Base-by-base conservation (phyloP, 2,329 filamentous ascomycete species). In the Mollisiaceae sp. region DNA sequence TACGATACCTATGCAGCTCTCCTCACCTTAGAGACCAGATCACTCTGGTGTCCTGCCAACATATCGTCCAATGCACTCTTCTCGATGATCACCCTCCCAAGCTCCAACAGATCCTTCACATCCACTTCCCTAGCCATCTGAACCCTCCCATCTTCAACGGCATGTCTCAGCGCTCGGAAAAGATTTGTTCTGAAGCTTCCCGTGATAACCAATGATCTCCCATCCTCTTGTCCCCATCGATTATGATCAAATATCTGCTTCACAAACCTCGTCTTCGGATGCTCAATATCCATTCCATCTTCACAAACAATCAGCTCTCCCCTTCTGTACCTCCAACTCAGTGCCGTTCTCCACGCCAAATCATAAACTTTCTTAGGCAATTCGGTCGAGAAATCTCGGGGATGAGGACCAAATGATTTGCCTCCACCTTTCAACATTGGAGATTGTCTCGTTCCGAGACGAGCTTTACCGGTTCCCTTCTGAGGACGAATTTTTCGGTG, bases 291-390 rank as follows among this genome's bases (percentile, higher is more conserved):
- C 80, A 92, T 85, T 47, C 87, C 86, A 74, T 93, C 90, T 75
- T 94, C 89, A 73, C 95, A 89, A 50, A 99, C 87, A 70, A 97
- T 82, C 74, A 99, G 82, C 81, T 98, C 92, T 58, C 94, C 95
- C 71, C 89, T 88, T 70, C 90, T 85, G 80, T 95, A 98, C 66
- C 95, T 89, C 82, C 97, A 97, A 75, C 91, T 95, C 70, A 99
- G 85, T 12, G 95, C 95, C 52, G 91, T 98, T 76, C 95, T 88
- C 92, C 93, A 98, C 11, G 95, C 95, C 73, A 96, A 85, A 79
- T 98, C 94, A 81, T 99, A 99, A 57, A 97, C 87, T 82, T 98
- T 98, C 76, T 86, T 85, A 73, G 91, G 93, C 63, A 99, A 83
- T 18, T 86, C 85, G 24, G 94, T 96, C 66, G 87, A 87, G 76